Evolutionary conservation across 352 stramenopile species (phyloP), one percentile per base, ranked within the genome.

Genomic region (Globisporangium yorkense): DNA sequence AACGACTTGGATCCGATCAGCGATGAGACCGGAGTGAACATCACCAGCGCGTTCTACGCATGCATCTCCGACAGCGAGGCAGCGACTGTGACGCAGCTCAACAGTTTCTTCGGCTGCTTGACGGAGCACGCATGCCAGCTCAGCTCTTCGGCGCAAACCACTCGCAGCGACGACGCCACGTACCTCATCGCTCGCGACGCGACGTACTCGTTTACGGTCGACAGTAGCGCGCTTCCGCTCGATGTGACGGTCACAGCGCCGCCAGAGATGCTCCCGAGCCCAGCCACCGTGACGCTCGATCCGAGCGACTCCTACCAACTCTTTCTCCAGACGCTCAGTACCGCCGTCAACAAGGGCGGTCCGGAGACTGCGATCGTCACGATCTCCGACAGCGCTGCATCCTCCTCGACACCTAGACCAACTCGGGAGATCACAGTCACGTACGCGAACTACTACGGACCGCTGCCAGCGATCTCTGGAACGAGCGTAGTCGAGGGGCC

Each of bases 41-140:
- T 65, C 6, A 56, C 59, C 1, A 5, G 10, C 8, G 59, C 59
- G 0, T 6, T 65, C 2, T 21, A 10, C 2, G 21, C 52, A 9
- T 65, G 59, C 45, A 40, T 43, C 8, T 39, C 46, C 15, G 37
- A 21, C 46, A 21, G 45, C 40, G 3, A 18, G n/a, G 2, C 16
- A 56, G 3, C 60, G 37, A 51, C 43, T 35, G 9, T 24, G 37
- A 18, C 16, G 33, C 33, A 37, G 6, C 33, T 61, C 12, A 44
- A 20, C 24, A 18, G 3, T 7, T 65, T 65, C n/a, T 59, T 65
- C 53, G 4, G 21, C 6, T 65, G 59, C 35, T 40, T 61, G 18
- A 54, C 46, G 52, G 31, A 44, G 2, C 51, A 60, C 20, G 35
- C 33, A 44, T 65, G 59, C 43, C 59, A 33, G 39, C 13, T 62